Base-by-base conservation (phyloP, 2,329 filamentous ascomycete genomes). In the Alternaria solani region DNA sequence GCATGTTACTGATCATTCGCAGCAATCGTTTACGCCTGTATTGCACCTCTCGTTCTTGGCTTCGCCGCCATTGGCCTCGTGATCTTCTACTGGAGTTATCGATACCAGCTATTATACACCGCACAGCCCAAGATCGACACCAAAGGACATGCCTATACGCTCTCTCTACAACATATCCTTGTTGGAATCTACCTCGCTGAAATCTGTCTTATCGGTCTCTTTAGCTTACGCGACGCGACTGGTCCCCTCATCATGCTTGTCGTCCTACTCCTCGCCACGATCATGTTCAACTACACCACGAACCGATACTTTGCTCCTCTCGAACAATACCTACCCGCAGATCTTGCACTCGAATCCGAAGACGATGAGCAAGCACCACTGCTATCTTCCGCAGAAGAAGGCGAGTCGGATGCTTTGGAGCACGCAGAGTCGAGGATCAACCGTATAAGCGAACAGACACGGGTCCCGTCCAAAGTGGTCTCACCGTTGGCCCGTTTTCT, bases 21-120 rank as follows among this genome's bases (percentile, higher is more conserved):
- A 90, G 92, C 91, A 41, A 89, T 97, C 63, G 91, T 89, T 32
- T 97, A 97, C 75, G 89, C 93, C 2, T 90, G 89, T 64, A 96
- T 97, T 70, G 92, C 93, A 2, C 94, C 94, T 0, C 81, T 97
- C 11, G 89, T 97, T 55, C 84, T 97, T 12, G 87, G 89, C 5
- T 97, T 97, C 71, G 92, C 92, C 1, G 88, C 90, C 1, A 84
- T 92, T 39, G 93, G 92, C 28, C 86, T 97, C 60, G 87, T 85
- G 23, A 82, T 95, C 42, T 94, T 97, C 79, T 96, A 96, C 76
- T 82, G 94, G 53, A 91, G 93, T 48, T 97, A 93, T 84, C 88
- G 91, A 18, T 97, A 98, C 84, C 96, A 97, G 75, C 80, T 98
- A 56, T 85, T 97, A 51, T 97, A 92, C 77, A 93, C 97, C 36